Evolutionary conservation across 805 yeast genomes (phyloP).

Genomic region (Hanseniaspora opuntiae): DNA sequence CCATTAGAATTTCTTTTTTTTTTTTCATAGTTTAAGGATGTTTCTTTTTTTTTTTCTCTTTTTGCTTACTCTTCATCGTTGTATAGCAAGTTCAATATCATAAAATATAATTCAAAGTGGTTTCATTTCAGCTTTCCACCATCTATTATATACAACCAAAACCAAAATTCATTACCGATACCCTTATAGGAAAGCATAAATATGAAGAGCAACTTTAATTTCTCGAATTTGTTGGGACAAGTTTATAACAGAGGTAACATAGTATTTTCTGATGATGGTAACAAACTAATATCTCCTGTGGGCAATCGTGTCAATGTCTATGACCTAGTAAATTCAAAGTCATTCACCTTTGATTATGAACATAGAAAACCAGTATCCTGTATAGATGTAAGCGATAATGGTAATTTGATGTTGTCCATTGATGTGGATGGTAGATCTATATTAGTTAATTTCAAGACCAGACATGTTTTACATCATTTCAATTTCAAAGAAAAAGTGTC

Average conservation of each 20-base stretch:
- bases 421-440: conserved; percentile 91
- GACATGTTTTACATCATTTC: conserved; percentile 84
- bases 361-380: conserved; percentile 73
- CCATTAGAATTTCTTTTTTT: neutral
- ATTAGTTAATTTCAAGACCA: conserved; percentile 66
- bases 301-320: conserved; percentile 86
- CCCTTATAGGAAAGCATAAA: neutral
- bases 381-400: conserved; percentile 72
- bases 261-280: conserved; percentile 75
- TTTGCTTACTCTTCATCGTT: neutral
- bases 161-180: neutral
- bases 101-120: too few species aligned
- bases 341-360: conserved; percentile 83
- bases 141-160: neutral
- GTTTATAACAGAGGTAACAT: conserved; percentile 90
- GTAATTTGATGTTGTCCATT: conserved; percentile 63
- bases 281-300: conserved; percentile 72
- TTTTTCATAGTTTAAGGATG: neutral
- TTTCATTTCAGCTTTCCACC: neutral
- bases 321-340: conserved; percentile 69
- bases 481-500: conserved; percentile 71
- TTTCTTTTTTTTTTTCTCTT: neutral
- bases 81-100: too few species aligned
- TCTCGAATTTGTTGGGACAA: conserved; percentile 82
- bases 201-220: conserved; percentile 82